Percentiles rank a stretch among this genome's conserved stretches.
Conservation (phyloP, 2,329 filamentous ascomycete genomes). For the Coniochaeta sp. region DNA sequence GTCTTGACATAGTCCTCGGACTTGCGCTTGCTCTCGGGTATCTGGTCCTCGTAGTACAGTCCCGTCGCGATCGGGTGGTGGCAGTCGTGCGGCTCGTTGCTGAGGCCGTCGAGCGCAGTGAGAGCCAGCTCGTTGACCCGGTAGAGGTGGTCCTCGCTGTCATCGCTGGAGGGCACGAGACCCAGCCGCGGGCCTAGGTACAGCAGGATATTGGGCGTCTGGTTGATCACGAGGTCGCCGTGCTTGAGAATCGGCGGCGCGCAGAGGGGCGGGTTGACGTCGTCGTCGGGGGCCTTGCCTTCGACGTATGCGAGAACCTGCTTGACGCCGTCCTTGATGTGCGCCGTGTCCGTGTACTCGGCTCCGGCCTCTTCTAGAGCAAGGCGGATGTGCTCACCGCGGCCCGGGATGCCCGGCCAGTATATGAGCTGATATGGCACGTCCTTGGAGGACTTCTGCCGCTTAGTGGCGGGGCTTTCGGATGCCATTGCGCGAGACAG, state of each 20-base stretch:
- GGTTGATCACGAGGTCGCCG: constrained; percentile 54
- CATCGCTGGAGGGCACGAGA: constrained; percentile 38
- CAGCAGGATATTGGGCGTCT: constrained; percentile 66
- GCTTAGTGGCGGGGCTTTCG: constrained; percentile 17
- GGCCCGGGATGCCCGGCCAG: constrained; percentile 65
- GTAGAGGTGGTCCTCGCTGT: constrained; percentile 37
- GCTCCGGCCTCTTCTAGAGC: constrained; percentile 61
- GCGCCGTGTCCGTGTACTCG: constrained; percentile 55
- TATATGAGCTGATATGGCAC: constrained; percentile 60
- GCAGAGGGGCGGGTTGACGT: constrained; percentile 55
- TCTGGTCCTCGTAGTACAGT: constrained; percentile 70
- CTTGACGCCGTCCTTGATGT: constrained; percentile 39
- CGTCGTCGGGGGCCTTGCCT: constrained; percentile 37
- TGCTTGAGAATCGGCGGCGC: constrained; percentile 61
- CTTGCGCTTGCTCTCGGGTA: constrained; percentile 52
- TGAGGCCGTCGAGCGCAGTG: constrained; percentile 64
- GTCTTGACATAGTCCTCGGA: constrained; percentile 50
- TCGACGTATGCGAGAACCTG: constrained; percentile 41
- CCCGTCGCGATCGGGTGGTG: constrained; percentile 61
- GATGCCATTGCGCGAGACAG: background rate
- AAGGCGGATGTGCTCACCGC: constrained; percentile 68
- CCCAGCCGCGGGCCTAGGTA: constrained; percentile 59
- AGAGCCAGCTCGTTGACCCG: constrained; percentile 57
- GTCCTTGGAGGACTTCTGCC: constrained; percentile 34
- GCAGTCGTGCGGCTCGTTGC: constrained; percentile 66